These are phyloP conservation scores for Rhododendron ferrugineum DNA, from an alignment of 148 eudicot species.

Conservation along the genomic window DNA sequence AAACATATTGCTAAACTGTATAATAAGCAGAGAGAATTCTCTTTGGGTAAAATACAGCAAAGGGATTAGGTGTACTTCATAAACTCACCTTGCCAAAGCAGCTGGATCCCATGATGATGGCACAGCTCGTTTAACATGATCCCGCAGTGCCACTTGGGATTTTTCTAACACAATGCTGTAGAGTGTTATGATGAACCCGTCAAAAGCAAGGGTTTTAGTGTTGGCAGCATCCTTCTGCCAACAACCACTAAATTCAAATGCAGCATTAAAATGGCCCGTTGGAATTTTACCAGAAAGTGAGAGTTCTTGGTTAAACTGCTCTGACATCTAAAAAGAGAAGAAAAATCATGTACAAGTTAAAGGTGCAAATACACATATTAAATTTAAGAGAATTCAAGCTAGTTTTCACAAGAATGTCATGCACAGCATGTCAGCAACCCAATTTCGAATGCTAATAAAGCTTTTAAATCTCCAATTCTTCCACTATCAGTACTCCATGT, in stretches of 20 bases:
- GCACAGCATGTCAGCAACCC: not conserved
- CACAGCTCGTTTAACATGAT: constrained; percentile 42
- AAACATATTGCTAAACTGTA: not conserved
- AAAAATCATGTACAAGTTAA: constrained; percentile 6
- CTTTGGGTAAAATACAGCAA: not conserved
- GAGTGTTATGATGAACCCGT: constrained; percentile 42
- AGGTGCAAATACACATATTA: not conserved
- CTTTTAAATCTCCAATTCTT: not conserved
- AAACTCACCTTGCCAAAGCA: constrained; percentile 39
- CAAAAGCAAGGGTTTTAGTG: constrained; percentile 49
- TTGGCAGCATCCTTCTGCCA: constrained; percentile 60
- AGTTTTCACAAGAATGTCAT: not conserved
- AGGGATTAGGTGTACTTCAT: not conserved
- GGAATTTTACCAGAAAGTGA: constrained; percentile 48
- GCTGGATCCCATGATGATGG: constrained; percentile 60
- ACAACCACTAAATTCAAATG: constrained; percentile 40
- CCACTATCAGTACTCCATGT: not conserved
- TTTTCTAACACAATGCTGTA: constrained; percentile 42
- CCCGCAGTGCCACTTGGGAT: constrained; percentile 34
- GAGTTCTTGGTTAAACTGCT: constrained; percentile 49
- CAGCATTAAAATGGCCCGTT: constrained; percentile 49
- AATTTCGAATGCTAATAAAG: not conserved
- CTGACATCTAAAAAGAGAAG: constrained; percentile 36
- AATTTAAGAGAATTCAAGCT: not conserved
- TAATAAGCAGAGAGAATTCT: not conserved